Percentiles rank a stretch among this genome's conserved stretches.
phyloP scores from a whole-genome alignment of 768 basidiomycete species.

The Chiua virens region DNA sequence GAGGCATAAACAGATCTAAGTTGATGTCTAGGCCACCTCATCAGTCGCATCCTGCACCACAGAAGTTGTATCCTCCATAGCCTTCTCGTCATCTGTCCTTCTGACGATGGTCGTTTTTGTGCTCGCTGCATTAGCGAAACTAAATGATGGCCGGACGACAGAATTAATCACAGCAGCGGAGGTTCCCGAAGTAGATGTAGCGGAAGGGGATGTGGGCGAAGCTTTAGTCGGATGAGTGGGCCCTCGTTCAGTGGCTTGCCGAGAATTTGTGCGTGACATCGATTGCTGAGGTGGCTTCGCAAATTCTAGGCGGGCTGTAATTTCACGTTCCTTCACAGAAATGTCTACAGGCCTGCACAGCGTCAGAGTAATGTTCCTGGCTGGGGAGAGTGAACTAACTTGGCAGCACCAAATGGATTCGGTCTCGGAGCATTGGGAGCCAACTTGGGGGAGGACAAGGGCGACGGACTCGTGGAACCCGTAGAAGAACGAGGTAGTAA shows the following conservation, averaged over 20 bases:
- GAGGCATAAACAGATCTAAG: conserved; percentile 15
- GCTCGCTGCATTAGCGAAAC: conserved; percentile 79
- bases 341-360: conserved; percentile 80
- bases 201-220: conserved; percentile 31
- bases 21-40: conserved; percentile 16
- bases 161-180: conserved; percentile 33
- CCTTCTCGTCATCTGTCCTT: conserved; percentile 20
- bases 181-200: conserved; percentile 15
- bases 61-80: conserved; percentile 1
- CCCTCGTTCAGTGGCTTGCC: conserved; percentile 46
- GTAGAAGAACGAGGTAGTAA: conserved; percentile 77
- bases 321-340: conserved; percentile 69
- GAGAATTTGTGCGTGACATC: conserved; percentile 53
- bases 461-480: conserved; percentile 67
- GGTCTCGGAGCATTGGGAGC: conserved; percentile 48
- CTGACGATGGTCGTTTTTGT: conserved; percentile 18
- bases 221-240: conserved; percentile 28
- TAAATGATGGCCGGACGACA: conserved; percentile 69
- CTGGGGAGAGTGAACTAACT: conserved; percentile 41
- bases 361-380: conserved; percentile 8
- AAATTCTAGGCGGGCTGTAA: conserved; percentile 59
- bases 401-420: conserved; percentile 89
- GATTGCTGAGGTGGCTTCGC: conserved; percentile 33
- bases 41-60: conserved; percentile 12
- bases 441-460: conserved; percentile 79